Conservation (phyloP, 257 asterid genomes). For the Penstemon barbatus region DNA sequence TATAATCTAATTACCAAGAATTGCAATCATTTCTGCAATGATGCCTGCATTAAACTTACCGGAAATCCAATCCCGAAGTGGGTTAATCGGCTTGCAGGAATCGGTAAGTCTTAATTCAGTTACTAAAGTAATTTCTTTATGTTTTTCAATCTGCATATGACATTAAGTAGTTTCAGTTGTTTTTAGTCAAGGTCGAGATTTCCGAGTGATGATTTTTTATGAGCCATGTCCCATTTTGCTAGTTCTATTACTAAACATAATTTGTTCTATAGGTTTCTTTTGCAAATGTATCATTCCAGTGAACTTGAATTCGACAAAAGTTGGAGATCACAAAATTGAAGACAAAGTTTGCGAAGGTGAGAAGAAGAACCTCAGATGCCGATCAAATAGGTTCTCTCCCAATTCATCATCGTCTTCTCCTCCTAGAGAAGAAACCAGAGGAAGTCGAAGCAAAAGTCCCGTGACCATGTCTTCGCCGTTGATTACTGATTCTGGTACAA, state of each 20-base stretch:
- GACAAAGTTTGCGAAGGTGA: constrained; percentile 44
- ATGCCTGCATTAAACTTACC: constrained; percentile 33
- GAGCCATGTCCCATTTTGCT: too few relatives aligned
- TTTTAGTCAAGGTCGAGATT: background rate
- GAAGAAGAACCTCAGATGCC: constrained; percentile 36
- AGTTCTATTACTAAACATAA: background rate
- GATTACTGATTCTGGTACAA: too few relatives aligned
- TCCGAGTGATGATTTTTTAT: background rate
- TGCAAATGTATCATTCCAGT: constrained; percentile 53
- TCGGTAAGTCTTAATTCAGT: constrained; percentile 22
- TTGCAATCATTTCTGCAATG: constrained; percentile 44
- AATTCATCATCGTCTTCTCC: constrained; percentile 26
- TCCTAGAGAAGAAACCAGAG: constrained; percentile 9
- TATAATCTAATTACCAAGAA: constrained; percentile 40
- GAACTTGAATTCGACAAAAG: constrained; percentile 42
- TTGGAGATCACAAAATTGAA: constrained; percentile 37
- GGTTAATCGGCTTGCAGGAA: constrained; percentile 41
- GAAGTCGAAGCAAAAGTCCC: constrained; percentile 2
- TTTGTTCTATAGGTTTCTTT: constrained; percentile 34
- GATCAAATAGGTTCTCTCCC: constrained; percentile 28
- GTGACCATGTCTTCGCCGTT: background rate
- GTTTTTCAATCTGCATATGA: background rate
- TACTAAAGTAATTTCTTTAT: constrained; percentile 3
- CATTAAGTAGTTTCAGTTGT: too few relatives aligned
- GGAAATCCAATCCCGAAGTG: constrained; percentile 37